Conservation (phyloP, 176 grass and related monocot genomes). For the Typha latifolia region DNA sequence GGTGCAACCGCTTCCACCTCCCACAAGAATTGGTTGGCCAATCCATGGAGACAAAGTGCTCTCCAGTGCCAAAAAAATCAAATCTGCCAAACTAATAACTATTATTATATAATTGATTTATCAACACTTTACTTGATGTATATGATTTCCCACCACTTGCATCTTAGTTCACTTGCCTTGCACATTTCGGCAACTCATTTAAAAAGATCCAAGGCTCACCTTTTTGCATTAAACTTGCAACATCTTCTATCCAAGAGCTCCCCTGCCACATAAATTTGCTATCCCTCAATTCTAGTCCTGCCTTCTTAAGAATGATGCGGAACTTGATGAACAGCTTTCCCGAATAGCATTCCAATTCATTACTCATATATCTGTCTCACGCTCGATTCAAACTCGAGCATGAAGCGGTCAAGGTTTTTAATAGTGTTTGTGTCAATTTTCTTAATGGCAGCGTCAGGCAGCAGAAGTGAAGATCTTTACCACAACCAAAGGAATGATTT, state of each 20-base stretch:
- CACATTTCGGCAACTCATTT: slow-evolving; percentile 50
- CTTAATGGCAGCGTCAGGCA: background rate
- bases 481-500: slow-evolving; percentile 60
- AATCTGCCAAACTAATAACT: slow-evolving; percentile 14
- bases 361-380: background rate
- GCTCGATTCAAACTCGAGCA: background rate
- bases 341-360: background rate
- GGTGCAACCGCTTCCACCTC: slow-evolving; percentile 21
- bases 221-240: slow-evolving; percentile 3
- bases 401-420: background rate
- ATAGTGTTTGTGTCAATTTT: slow-evolving; percentile 8
- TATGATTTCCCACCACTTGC: slow-evolving; percentile 21
- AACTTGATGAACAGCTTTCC: too few species aligned
- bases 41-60: slow-evolving; percentile 7
- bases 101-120: slow-evolving; percentile 8
- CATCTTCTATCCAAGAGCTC: background rate
- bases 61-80: slow-evolving; percentile 23
- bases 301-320: too few species aligned
- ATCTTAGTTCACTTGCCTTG: slow-evolving; percentile 67
- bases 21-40: slow-evolving; percentile 21
- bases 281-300: too few species aligned
- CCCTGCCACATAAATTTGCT: too few species aligned
- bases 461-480: slow-evolving; percentile 23
- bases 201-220: slow-evolving; percentile 13
- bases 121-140: slow-evolving; percentile 28